Evolutionary conservation across 441 rosid genomes (phyloP), one percentile per base, ranked within the genome.

Genomic region (Codiaeum variegatum): DNA sequence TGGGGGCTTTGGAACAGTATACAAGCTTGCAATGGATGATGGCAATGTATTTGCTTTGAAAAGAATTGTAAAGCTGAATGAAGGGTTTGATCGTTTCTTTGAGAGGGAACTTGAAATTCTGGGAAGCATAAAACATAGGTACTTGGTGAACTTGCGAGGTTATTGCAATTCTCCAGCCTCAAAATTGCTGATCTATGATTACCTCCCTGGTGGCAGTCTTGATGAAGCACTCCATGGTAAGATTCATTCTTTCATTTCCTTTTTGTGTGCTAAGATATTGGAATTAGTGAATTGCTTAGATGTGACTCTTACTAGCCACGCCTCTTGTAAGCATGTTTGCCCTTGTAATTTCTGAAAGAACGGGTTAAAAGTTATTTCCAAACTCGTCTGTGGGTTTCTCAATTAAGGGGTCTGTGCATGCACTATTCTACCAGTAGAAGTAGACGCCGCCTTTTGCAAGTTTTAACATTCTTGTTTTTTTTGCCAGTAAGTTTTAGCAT

Each of bases 171-270:
- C 99, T 19, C 93, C 99, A 52, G 81, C 91, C n/a, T 93, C 97
- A 19, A 95, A 95, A 80, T 84, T 91, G 75, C 83, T 95, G 72
- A 88, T 95, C 52, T 95, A 95, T 79, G 97, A 95, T 82, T 95
- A 77, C 85, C 85, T 95, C 61, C 82, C 98, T 66, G 98, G 99
- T 64, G 99, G 99, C 76, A 95, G 94, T 85, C 97, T 95, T 62
- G 99, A 93, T 79, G 97, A 90, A 88, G 96, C 93, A 60, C 99
- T 96, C 82, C 97, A 96, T 62, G 98, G 98, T 96, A 82, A 79
- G 87, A 74, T 71, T 24, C 11, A 49, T 74, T 66, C 4, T 68
- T 51, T 6, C 26, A 54, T 38, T 29, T 38, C 18, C 36, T 70
- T 58, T 67, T 66, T 42, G n/a, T 6, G 1, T 32, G 40, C 46